These are phyloP conservation scores for Erodium texanum DNA, from an alignment of 441 rosid genomes.

Conservation along the genomic window DNA sequence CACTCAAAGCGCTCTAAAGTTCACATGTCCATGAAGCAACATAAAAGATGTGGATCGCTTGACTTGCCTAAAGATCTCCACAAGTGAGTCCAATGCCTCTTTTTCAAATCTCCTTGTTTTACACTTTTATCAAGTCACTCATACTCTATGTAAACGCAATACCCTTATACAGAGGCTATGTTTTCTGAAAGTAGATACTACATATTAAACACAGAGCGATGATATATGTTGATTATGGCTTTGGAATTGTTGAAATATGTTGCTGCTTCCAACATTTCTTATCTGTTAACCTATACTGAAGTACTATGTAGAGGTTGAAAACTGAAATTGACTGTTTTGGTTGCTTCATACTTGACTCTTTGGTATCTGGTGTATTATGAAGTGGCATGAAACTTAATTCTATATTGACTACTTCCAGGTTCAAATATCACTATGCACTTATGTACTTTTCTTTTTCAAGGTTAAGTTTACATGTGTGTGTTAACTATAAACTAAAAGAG, in stretches of 20 bases:
- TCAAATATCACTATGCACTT: no score
- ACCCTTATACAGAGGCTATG: not conserved
- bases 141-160: not conserved
- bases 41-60: conserved; percentile 55
- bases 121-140: not conserved
- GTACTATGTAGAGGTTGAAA: not conserved
- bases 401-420: not conserved
- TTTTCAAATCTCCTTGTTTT: not conserved
- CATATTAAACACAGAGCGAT: not conserved
- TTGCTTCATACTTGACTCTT: not conserved
- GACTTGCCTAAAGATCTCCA: conserved; percentile 41
- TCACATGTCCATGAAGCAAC: conserved; percentile 68
- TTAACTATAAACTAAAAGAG: no score
- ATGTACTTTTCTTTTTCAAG: no score
- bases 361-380: not conserved
- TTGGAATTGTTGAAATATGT: not conserved
- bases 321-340: not conserved
- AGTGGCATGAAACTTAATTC: not conserved
- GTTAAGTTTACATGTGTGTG: no score
- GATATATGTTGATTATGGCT: not conserved
- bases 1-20: conserved; percentile 70
- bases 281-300: not conserved
- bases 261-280: not conserved
- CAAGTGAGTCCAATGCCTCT: conserved; percentile 39
- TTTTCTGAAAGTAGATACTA: not conserved